Base-by-base conservation (phyloP, 768 basidiomycete species). In the Mycena latifolia region DNA sequence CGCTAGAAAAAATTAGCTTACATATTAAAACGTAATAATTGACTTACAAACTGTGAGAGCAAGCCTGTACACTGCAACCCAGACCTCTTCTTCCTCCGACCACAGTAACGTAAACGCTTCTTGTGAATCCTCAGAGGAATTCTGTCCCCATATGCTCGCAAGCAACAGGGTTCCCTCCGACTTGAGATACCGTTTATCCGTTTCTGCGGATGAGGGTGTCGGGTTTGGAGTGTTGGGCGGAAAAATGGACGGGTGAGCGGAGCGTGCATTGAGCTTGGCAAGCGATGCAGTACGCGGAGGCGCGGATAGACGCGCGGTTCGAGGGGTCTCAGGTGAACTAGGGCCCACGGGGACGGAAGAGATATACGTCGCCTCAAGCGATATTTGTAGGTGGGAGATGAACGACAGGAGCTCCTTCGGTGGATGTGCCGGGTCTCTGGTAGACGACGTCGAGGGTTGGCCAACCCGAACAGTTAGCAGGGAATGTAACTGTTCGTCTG, bases 211-310 rank as follows among this genome's bases (percentile, higher is more conserved):
- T 0, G 86, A 81, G 1, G 95, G 95, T 18, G 89, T 90, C 2
- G 95, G 95, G 74, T 92, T 90, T 0, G 95, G 96, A 0, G 95
- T 98, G 55, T 81, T 82, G 1, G 94, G 94, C 29, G 93, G 94
- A 67, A 92, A 86, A 71, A 94, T 90, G 3, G 90, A 89, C 2
- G 91, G 89, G 65, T 87, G 86, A 22, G 69, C 82, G 22, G 79
- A 73, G 45, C 79, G 80, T 27, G 77, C 74, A 52, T 80, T 77
- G 5, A 79, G 73, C 48, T 77, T 81, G 35, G 75, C 72, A 24
- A 86, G 75, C 22, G 86, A 84, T n/a, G 82, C 80, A 3, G 85
- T 82, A 14, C 89, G 85, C 22, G 90, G 88, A 56, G 89, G 87
- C 8, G 82, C 81, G 14, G 85, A 74, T 48, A 83, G 69, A 60